A percentile compares a stretch with the other conserved stretches of the same genome.
These are phyloP conservation scores for Ceratobasidium sp. DNA, from an alignment of 1,284 basidiomycete genomes.

Conservation along the genomic window DNA sequence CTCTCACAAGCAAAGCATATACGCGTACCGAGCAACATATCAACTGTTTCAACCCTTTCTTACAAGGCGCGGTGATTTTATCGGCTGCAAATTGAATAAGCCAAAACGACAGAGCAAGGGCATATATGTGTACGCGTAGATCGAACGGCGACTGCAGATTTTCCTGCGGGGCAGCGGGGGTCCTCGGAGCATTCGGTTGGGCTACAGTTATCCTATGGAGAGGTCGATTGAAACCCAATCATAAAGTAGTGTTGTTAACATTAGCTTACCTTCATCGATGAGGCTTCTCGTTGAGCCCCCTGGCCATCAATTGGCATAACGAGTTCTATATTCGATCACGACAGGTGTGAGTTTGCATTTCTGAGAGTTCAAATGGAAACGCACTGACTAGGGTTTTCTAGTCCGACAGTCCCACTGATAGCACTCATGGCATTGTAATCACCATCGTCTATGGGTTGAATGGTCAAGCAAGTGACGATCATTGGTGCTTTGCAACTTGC, in stretches of 20 bases:
- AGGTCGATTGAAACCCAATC: not conserved
- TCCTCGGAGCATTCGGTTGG: constrained; percentile 13
- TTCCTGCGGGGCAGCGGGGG: not conserved
- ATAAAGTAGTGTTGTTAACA: not conserved
- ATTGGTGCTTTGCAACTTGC: not conserved
- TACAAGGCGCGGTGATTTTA: constrained; percentile 12
- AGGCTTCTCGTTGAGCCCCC: not conserved
- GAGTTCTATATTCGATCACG: too few species aligned
- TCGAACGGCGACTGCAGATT: not conserved
- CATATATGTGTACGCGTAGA: not conserved
- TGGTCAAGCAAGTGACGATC: not conserved
- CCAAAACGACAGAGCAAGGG: too few species aligned
- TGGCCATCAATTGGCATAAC: not conserved
- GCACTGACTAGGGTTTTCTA: not conserved
- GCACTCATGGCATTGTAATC: constrained; percentile 17
- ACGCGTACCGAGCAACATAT: constrained; percentile 17
- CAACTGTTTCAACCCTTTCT: not conserved
- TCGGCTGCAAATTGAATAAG: not conserved
- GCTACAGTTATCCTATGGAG: constrained; percentile 2
- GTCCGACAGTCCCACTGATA: not conserved
- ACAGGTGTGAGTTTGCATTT: too few species aligned
- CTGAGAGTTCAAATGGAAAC: too few species aligned
- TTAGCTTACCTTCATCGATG: not conserved
- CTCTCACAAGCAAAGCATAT: not conserved
- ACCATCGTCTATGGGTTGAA: constrained; percentile 6